phyloP scores from a whole-genome alignment of 202 grass and related monocot genomes.

The Cymbopogon flexuosus region DNA sequence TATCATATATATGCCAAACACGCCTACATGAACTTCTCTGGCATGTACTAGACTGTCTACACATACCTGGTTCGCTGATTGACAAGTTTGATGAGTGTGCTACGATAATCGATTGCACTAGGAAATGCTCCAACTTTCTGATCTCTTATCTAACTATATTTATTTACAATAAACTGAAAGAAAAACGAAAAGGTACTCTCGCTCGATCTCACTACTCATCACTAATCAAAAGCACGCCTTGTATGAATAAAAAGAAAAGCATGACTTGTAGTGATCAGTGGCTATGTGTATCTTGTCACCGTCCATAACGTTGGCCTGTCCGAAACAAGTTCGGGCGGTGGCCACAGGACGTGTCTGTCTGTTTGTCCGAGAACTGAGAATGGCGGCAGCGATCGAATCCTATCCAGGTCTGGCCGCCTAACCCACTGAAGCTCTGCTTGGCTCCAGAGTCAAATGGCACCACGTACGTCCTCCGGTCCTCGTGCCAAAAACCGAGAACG shows the following conservation, averaged over 20 bases:
- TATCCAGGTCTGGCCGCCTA: neutral
- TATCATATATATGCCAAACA: too few species aligned
- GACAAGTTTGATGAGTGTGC: neutral
- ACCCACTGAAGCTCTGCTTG: slow-evolving; percentile 18
- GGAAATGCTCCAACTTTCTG: neutral
- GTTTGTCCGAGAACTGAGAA: slow-evolving; percentile 11
- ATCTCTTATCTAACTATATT: neutral
- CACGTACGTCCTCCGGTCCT: neutral
- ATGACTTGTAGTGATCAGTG: neutral
- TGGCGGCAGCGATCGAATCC: neutral
- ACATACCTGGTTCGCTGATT: neutral
- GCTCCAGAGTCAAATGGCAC: neutral
- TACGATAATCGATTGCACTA: neutral
- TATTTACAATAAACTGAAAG: neutral
- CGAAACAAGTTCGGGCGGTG: neutral
- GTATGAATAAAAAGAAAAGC: neutral
- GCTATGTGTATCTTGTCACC: neutral
- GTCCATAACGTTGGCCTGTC: neutral
- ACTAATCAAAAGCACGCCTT: neutral
- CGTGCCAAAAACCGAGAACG: neutral
- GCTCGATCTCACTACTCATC: neutral
- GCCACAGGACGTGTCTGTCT: neutral
- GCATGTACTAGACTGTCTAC: too few species aligned
- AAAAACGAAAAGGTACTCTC: neutral
- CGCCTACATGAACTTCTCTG: neutral